Percentiles rank a stretch among this genome's conserved stretches.
These are phyloP conservation scores for Barnettozyma californica DNA, from an alignment of 805 yeast species.

Conservation along the genomic window DNA sequence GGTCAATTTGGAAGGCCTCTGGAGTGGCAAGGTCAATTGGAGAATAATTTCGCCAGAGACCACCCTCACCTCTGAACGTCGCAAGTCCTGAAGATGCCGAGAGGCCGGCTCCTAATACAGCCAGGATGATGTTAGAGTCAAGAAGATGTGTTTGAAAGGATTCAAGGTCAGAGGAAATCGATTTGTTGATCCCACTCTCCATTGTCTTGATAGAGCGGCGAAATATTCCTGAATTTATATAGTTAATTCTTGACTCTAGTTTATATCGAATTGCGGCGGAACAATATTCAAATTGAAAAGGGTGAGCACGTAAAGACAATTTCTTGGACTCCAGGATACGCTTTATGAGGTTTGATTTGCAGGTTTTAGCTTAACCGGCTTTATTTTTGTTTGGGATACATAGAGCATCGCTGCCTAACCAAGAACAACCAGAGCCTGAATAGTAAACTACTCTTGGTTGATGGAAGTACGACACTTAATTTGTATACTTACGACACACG, in stretches of 20 bases:
- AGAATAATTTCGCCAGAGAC: constrained; percentile 72
- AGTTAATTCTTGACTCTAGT: not conserved
- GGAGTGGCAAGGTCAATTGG: constrained; percentile 87
- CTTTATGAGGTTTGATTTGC: too few species aligned
- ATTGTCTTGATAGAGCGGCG: not conserved
- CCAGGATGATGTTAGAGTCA: constrained; percentile 45
- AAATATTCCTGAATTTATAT: not conserved
- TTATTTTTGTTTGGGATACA: too few species aligned
- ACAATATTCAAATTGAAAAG: too few species aligned
- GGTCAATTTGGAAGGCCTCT: constrained; percentile 79
- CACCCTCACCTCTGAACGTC: constrained; percentile 67
- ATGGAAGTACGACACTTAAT: too few species aligned
- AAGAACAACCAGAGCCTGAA: too few species aligned
- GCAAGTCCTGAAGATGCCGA: constrained; percentile 74
- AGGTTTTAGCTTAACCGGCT: too few species aligned
- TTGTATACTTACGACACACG: too few species aligned
- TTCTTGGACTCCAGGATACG: too few species aligned
- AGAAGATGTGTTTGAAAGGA: constrained; percentile 46
- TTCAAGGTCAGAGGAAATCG: constrained; percentile 13
- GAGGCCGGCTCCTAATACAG: constrained; percentile 79
- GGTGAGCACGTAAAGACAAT: too few species aligned
- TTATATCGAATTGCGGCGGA: not conserved
- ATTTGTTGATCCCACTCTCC: constrained; percentile 5
- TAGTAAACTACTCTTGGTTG: too few species aligned
- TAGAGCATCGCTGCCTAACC: too few species aligned